Evolutionary conservation across 306 rosid genomes (phyloP).

Genomic region (Glycine tomentella): DNA sequence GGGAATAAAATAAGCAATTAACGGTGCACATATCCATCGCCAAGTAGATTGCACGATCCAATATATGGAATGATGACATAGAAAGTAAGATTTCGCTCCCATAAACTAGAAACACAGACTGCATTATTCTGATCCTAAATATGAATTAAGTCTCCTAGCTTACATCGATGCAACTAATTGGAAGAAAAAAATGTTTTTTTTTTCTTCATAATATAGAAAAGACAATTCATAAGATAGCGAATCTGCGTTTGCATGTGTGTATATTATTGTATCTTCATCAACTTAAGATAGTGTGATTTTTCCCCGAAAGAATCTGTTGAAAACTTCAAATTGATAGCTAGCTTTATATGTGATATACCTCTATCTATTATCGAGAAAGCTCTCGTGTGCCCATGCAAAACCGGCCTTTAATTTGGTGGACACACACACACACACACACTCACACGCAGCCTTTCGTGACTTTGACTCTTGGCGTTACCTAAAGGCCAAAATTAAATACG

Average conservation of each 20-base stretch:
- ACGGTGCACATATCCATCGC: conserved; percentile 24
- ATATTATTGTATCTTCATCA: background rate
- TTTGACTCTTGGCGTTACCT: conserved; percentile 31
- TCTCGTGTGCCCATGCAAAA: background rate
- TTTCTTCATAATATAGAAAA: background rate
- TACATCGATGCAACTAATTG: background rate
- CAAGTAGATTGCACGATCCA: conserved; percentile 29
- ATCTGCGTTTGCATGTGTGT: no score
- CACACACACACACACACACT: no score
- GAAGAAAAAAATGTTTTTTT: conserved; percentile 15
- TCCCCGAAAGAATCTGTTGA: background rate
- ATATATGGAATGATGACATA: conserved; percentile 14
- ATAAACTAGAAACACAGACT: background rate
- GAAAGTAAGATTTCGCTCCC: background rate
- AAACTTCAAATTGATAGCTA: background rate
- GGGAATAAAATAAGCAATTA: background rate
- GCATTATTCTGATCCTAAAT: conserved; percentile 12
- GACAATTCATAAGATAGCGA: background rate
- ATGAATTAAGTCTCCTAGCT: background rate
- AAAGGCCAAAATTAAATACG: conserved; percentile 35
- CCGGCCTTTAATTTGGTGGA: background rate
- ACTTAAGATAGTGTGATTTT: background rate
- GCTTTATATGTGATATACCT: background rate
- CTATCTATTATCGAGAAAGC: background rate
- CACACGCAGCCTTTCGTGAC: background rate